These are phyloP conservation scores for Ascochyta lentis DNA, from an alignment of 2,329 filamentous ascomycete genomes.

Conservation along the genomic window DNA sequence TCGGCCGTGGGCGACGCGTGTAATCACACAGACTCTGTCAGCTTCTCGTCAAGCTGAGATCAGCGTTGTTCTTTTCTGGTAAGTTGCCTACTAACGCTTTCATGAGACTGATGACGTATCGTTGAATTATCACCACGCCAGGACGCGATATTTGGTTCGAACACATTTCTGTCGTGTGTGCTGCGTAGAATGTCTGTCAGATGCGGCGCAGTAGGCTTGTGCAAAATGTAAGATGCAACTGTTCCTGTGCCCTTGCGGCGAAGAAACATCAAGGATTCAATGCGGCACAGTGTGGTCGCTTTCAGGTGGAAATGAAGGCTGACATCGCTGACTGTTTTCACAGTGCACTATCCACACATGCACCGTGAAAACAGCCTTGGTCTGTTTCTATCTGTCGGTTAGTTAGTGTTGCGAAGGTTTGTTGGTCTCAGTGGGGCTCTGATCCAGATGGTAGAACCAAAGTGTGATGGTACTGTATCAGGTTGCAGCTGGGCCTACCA, in stretches of 20 bases:
- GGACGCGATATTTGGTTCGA: not conserved
- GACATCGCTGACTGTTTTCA: not conserved
- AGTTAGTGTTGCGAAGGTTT: not conserved
- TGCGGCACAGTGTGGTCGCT: slow-evolving; percentile 4
- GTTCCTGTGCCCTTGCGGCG: slow-evolving; percentile 8
- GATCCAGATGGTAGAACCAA: not conserved
- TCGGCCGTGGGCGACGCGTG: not conserved
- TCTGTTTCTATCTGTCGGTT: not conserved
- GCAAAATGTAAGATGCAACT: not conserved
- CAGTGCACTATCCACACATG: no score
- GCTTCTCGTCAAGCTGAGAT: not conserved
- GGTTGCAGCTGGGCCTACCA: not conserved
- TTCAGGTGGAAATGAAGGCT: slow-evolving; percentile 3
- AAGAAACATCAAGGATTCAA: slow-evolving; percentile 1
- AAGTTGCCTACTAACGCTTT: not conserved
- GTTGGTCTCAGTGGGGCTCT: slow-evolving; percentile 1
- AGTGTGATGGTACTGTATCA: not conserved
- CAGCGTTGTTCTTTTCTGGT: not conserved
- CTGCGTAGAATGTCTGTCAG: not conserved
- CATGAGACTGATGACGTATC: not conserved
- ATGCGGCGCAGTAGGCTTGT: slow-evolving; percentile 1
- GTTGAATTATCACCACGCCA: slow-evolving; percentile 1
- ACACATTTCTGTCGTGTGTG: not conserved
- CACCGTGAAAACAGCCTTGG: not conserved
- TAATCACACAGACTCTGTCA: not conserved